Conservation (phyloP, 257 asterid species). For the Jaltomata sinuosa region DNA sequence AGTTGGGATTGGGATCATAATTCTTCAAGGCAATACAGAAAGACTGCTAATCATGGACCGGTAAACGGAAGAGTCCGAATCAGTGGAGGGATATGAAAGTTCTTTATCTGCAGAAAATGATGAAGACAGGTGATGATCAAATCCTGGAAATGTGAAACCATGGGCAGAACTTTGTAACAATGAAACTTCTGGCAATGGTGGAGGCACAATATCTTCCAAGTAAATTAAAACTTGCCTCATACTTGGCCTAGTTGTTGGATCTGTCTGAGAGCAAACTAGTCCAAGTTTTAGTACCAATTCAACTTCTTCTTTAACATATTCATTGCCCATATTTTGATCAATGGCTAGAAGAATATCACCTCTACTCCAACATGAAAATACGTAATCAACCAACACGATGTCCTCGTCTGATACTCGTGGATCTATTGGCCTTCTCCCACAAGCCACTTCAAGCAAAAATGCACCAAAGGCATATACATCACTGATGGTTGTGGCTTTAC, state of each 20-base stretch:
- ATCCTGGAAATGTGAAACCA: not conserved
- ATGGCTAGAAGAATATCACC: conserved; percentile 32
- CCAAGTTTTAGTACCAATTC: conserved; percentile 48
- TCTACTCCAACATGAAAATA: conserved; percentile 27
- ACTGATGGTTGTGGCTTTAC: conserved; percentile 24
- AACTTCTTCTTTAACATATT: conserved; percentile 29
- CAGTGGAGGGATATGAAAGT: not conserved
- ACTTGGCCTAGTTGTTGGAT: conserved; percentile 31
- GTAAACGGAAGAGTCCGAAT: not conserved
- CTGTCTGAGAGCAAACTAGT: conserved; percentile 32
- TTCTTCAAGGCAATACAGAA: not conserved
- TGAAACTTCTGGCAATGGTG: conserved; percentile 26
- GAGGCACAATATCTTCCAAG: not conserved
- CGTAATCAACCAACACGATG: conserved; percentile 40
- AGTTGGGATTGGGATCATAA: not conserved
- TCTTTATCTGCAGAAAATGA: not conserved
- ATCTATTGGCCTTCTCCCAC: conserved; percentile 61
- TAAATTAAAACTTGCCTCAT: not conserved
- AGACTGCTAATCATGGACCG: not conserved
- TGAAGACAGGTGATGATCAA: not conserved
- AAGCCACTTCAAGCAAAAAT: conserved; percentile 50
- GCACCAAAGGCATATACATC: conserved; percentile 67
- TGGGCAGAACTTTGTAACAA: not conserved
- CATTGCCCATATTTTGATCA: conserved; percentile 33
- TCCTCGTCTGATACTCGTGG: conserved; percentile 14